These are phyloP conservation scores for Ensete glaucum DNA, from an alignment of 176 grass and related monocot species.

Conservation along the genomic window DNA sequence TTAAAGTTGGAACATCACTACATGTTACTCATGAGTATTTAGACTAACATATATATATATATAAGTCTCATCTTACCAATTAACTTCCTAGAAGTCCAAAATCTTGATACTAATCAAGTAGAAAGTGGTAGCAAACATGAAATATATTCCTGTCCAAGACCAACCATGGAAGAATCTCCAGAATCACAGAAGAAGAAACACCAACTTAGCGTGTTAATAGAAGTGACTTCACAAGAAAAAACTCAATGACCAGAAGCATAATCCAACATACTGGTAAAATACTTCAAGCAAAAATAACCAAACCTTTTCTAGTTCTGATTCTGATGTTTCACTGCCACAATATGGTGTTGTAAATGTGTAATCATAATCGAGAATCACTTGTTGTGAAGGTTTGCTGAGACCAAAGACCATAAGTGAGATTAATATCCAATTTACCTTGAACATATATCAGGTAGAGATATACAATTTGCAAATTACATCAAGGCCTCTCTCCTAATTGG, in stretches of 20 bases:
- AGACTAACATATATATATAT: no score
- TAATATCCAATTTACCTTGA: neutral
- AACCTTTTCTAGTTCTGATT: slow-evolving; percentile 24
- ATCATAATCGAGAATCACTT: slow-evolving; percentile 94
- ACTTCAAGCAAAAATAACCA: neutral
- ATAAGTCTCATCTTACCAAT: no score
- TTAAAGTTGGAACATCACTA: no score
- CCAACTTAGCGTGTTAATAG: neutral
- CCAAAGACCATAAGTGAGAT: neutral
- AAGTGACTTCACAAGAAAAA: slow-evolving; percentile 8
- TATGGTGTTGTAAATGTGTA: slow-evolving; percentile 94
- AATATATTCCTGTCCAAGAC: neutral
- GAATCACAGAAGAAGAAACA: neutral
- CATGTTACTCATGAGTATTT: no score
- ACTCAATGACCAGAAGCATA: neutral
- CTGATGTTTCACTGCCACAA: slow-evolving; percentile 48
- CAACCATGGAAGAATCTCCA: neutral
- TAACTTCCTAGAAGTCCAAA: no score
- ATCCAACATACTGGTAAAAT: neutral
- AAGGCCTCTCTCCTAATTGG: neutral
- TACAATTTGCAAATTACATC: neutral
- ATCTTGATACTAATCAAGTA: no score
- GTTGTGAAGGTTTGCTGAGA: slow-evolving; percentile 79
- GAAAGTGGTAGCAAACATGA: neutral
- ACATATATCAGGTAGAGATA: neutral